A percentile compares a stretch with the other conserved stretches of the same genome.
Conservation (phyloP, 2,329 filamentous ascomycete species). For the Alternaria longipes region DNA sequence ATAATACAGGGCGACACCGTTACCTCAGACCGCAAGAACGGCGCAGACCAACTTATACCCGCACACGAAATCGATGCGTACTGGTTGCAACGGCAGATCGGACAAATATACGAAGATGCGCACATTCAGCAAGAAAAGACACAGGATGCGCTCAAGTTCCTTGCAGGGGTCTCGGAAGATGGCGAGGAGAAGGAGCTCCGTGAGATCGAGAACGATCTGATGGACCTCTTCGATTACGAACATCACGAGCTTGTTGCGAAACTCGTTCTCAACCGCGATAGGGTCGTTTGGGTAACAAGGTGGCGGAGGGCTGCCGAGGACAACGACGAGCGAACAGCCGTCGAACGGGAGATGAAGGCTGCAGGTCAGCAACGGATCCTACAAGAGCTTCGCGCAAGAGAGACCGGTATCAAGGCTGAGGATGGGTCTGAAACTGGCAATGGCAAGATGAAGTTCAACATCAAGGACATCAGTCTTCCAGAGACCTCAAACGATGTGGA, state of each 20-base stretch:
- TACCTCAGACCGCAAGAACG: conserved; percentile 53
- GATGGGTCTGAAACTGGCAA: conserved; percentile 66
- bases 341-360: conserved; percentile 91
- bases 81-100: conserved; percentile 95
- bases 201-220: conserved; percentile 97
- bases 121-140: conserved; percentile 96
- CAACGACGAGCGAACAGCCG: conserved; percentile 72
- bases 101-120: conserved; percentile 85
- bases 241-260: conserved; percentile 92
- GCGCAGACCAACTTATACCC: conserved; percentile 68
- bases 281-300: conserved; percentile 93
- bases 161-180: conserved; percentile 78
- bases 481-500: conserved; percentile 61
- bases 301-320: conserved; percentile 84
- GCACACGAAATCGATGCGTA: conserved; percentile 95
- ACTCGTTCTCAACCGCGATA: conserved; percentile 89
- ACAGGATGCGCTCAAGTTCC: conserved; percentile 79
- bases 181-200: conserved; percentile 85
- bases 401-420: conserved; percentile 64
- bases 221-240: conserved; percentile 98
- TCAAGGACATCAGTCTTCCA: conserved; percentile 87
- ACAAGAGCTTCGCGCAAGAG: conserved; percentile 83
- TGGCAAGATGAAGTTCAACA: conserved; percentile 82
- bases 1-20: conserved; percentile 76
- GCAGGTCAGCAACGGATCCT: conserved; percentile 87